Base-by-base conservation (phyloP, 345 rosid species). In the Euphorbia pulcherrima region DNA sequence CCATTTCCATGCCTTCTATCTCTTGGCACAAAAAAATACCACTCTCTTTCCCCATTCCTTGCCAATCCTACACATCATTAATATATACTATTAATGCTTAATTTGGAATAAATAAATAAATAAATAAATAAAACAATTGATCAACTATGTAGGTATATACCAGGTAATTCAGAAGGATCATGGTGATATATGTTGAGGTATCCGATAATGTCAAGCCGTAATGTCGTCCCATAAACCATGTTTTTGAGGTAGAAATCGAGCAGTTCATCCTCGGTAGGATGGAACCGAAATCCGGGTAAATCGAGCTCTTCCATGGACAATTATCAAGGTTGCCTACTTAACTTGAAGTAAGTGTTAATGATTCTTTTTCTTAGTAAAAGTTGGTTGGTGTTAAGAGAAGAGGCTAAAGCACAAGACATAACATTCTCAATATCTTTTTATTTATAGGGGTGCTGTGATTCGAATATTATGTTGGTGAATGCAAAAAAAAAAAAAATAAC, bases 1-100 rank as follows among this genome's bases (percentile, higher is more conserved):
- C 96, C 92, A 26, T 73, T 83, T 3, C 97, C 96, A 62, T 87
- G 87, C 71, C 87, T 93, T 83, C 88, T 86, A 69, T 93, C 97
- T 62, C 97, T 83, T 0, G 97, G 98, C 73, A 93, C 98, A 57
- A 86, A 87, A 69, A 93, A 93, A 52, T 93, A 93, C 98, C 98
- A 93, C 62, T 93, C 97, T 35, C 97, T 84, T 58, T 90, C 98
- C 2, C 97, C 97, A 53, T 87, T 81, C 77, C 41, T 80, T 1
- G 99, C 85, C 84, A 90, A 64, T 26, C 75, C 99, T 94, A n/a
- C 5, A 20, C 4, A 37, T 8, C 50, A 11, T 7, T 12, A 11
- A 44, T 7, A 44, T 44, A 12, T 2, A 12, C 2, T 44, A 44
- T 44, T 11, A 44, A 11, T 41, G 47, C 47, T 9, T 39, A 9